Base-by-base conservation (phyloP, 2,329 filamentous ascomycete genomes). In the Mycosphaerella arachidis region DNA sequence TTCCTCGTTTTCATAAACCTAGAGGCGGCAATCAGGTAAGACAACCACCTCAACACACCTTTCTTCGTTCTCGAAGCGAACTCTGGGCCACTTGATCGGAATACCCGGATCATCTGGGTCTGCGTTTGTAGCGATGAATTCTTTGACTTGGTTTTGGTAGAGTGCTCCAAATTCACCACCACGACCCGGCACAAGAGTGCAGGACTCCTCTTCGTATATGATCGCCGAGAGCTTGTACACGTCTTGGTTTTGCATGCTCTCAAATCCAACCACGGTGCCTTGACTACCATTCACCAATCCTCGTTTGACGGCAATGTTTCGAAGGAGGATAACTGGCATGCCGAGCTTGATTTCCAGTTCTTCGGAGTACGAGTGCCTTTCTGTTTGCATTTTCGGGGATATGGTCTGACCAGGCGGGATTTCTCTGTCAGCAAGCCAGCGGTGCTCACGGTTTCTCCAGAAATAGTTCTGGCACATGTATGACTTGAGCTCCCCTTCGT, bases 31-130 rank as follows among this genome's bases (percentile, higher is more conserved):
- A 16, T 81, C 75, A 0, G 84, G 77, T 31, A 75, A 79, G 27
- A 86, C 82, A 77, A 78, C 4, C 72, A 50, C 46, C 6, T 50
- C 46, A 10, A 50, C 29, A 6, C 29, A 70, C 1, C 62, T 68
- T 1, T 80, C 66, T 0, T 78, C 78, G 57, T 84, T 83, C 29
- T 77, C 71, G 62, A 86, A 87, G 0, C 63, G 63, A 1, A 87
- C 82, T 1, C 82, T 68, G 0, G 82, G 82, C 80, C 61, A 7
- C 66, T 62, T 60, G 74, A 29, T 50, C 8, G 24, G 9, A 9
- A 9, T 30, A 5, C 16, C 29, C 12, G 18, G 46, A 20, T 72
- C 27, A 68, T 67, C 4, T 67, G 53, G 35, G 70, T 69, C 27
- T 67, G 61, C 1, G 63, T 62, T n/a, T 16, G 48, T 18, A 16